Evolutionary conservation across 331 rosid species (phyloP).

Genomic region (Acacia pycnantha): DNA sequence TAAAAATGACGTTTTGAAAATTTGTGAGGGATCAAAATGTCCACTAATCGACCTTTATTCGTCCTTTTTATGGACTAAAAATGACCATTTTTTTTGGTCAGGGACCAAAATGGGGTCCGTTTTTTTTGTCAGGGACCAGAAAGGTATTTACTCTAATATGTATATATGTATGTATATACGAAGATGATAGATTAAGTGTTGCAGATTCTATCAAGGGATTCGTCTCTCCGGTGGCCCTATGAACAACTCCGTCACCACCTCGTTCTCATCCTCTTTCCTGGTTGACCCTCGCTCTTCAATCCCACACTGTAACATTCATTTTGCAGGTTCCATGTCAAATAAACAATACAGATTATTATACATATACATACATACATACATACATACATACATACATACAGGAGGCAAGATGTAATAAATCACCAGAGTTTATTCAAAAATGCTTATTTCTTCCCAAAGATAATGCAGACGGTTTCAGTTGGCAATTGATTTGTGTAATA

Average conservation of each 20-base stretch:
- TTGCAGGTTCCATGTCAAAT: background rate
- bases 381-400: background rate
- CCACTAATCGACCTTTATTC: too few species aligned
- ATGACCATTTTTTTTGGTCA: too few species aligned
- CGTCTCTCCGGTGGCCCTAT: slow-evolving; percentile 62
- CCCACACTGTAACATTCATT: slow-evolving; percentile 37
- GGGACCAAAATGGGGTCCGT: too few species aligned
- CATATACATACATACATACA: background rate
- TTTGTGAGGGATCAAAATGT: too few species aligned
- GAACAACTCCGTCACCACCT: slow-evolving; percentile 75
- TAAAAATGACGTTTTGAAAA: too few species aligned
- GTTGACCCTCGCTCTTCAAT: slow-evolving; percentile 17
- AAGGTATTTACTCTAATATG: too few species aligned
- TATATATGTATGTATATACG: too few species aligned
- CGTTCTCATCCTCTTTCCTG: slow-evolving; percentile 18
- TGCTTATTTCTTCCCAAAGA: background rate
- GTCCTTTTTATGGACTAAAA: too few species aligned
- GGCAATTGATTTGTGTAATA: background rate
- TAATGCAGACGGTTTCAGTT: background rate
- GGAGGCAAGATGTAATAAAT: background rate
- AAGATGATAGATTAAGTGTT: background rate
- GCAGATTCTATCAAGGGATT: slow-evolving; percentile 6
- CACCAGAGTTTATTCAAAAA: background rate
- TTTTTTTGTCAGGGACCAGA: too few species aligned
- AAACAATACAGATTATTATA: background rate